These are phyloP conservation scores for Paramyrothecium sp. DNA, from an alignment of 2,329 filamentous ascomycete genomes.

Conservation along the genomic window DNA sequence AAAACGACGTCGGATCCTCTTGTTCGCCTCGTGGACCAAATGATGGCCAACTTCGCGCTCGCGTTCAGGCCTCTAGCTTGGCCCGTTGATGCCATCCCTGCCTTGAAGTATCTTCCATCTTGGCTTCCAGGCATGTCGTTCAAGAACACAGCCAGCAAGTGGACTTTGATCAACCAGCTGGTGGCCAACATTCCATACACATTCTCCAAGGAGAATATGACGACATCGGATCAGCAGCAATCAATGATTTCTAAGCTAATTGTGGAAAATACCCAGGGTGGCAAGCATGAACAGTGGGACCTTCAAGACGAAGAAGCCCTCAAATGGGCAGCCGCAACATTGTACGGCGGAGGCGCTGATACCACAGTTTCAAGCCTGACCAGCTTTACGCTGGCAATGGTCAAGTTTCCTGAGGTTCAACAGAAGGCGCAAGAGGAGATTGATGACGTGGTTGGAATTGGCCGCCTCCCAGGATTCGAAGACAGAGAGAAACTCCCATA, in stretches of 20 bases:
- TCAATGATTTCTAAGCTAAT: conserved; percentile 11
- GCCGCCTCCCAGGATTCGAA: conserved; percentile 31
- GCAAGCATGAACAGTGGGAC: neutral
- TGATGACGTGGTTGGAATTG: conserved; percentile 33
- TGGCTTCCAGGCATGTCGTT: conserved; percentile 15
- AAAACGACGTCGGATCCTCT: conserved; percentile 14
- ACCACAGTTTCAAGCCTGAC: conserved; percentile 25
- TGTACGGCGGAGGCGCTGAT: conserved; percentile 18
- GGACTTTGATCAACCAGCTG: conserved; percentile 11
- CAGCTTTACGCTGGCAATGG: conserved; percentile 45
- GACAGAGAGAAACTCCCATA: conserved; percentile 40
- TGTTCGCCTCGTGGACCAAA: conserved; percentile 13
- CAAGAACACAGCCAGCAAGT: conserved; percentile 16
- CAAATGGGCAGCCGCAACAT: conserved; percentile 9
- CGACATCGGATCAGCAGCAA: neutral
- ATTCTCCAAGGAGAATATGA: conserved; percentile 16
- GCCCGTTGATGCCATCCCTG: conserved; percentile 19
- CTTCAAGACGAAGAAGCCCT: conserved; percentile 9
- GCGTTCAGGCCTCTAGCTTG: conserved; percentile 16
- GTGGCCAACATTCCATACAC: conserved; percentile 15
- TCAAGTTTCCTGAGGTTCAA: conserved; percentile 31
- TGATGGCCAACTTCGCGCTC: conserved; percentile 16
- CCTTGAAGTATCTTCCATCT: conserved; percentile 4
- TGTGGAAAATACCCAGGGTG: neutral
- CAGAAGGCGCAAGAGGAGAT: conserved; percentile 28